Conservation (phyloP, 208 protist species). For the Leishmania gerbilli region DNA sequence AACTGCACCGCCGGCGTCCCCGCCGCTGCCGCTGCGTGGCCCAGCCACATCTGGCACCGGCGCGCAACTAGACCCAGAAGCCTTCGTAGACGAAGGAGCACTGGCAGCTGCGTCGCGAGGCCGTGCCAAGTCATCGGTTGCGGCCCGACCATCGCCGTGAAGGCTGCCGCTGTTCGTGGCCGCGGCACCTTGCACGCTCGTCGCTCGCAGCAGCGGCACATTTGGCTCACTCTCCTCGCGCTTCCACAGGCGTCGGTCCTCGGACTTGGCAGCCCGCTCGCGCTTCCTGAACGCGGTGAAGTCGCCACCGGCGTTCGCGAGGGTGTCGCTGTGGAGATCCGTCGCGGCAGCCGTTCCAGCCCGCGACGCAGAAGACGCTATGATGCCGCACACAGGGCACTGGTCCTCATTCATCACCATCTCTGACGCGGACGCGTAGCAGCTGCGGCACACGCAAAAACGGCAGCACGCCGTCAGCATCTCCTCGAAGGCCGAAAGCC, state of each 20-base stretch:
- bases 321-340: background rate
- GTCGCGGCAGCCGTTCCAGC: background rate
- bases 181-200: background rate
- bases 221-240: conserved; percentile 7
- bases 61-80: background rate
- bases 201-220: background rate
- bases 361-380: background rate
- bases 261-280: background rate
- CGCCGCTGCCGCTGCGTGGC: background rate
- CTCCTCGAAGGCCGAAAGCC: conserved; percentile 48
- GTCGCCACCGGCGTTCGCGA: background rate
- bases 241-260: conserved; percentile 1
- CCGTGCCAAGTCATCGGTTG: background rate
- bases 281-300: conserved; percentile 1
- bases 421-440: conserved; percentile 49
- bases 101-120: background rate
- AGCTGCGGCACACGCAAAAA: conserved; percentile 55
- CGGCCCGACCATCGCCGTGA: background rate
- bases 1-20: background rate
- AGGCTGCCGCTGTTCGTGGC: background rate
- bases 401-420: conserved; percentile 65
- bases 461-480: conserved; percentile 53
- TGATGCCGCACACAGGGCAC: conserved; percentile 72
- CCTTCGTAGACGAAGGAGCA: background rate
- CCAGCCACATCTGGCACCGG: too few species aligned